Base-by-base conservation (phyloP, 495 filamentous ascomycete genomes). In the Penicillium pulvis region DNA sequence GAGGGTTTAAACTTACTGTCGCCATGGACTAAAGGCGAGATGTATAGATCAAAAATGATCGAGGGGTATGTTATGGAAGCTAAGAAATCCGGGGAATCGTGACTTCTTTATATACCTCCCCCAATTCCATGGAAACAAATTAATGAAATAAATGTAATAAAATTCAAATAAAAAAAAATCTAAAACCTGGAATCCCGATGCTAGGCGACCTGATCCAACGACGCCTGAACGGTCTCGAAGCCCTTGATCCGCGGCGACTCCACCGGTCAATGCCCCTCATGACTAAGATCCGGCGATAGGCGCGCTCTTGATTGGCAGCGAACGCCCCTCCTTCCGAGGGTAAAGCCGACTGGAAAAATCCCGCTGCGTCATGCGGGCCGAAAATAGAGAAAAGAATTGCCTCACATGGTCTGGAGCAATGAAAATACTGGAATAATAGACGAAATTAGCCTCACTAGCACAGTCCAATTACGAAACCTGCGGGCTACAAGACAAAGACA, bases 321-420 rank as follows among this genome's bases (percentile, higher is more conserved):
- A 61, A 30, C 55, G 59, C 61, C 64, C 61, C 64, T 61, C 64
- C 57, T 57, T 57, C 61, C 67, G 61, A 67, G 49, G 56, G 56
- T 43, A 53, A 62, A 62, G 62, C 61, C 61, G 61, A 66, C 36
- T 36, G 24, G 49, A 68, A 68, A 47, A 68, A 70, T 65, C 59
- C 65, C 65, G 64, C 62, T 67, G 66, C 67, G 67, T 70, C 67
- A 70, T 70, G 65, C 65, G 67, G 67, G 65, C 67, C 65, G 67
- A 66, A 59, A 59, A 64, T 60, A 64, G 51, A 52, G 46, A 23
- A 23, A 53, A 24, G 11, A 55, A 69, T 69, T 69, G 61, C 66
- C 66, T 69, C 66, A 64, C 28, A 28, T 28, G 28, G 28, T 7
- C 28, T 28, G 28, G 33, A 12, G 33, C 10, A 36, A 12, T 36